phyloP scores from a whole-genome alignment of 805 yeast species.

The Deakozyma indianensis region DNA sequence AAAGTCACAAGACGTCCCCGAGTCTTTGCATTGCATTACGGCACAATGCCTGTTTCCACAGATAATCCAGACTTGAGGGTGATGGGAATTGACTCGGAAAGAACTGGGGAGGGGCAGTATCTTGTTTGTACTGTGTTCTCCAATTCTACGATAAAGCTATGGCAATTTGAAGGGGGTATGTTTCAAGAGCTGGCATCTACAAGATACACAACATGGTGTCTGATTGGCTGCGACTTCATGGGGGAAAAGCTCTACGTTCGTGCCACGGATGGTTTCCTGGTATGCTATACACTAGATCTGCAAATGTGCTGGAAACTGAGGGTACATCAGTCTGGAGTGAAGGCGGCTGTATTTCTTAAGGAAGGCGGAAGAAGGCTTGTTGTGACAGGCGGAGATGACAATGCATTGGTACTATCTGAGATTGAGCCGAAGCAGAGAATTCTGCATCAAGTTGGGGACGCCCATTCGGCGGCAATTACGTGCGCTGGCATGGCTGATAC shows the following conservation, averaged over 20 bases:
- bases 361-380: slow-evolving; percentile 17
- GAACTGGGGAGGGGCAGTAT: slow-evolving; percentile 22
- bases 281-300: slow-evolving; percentile 34
- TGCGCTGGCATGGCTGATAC: slow-evolving; percentile 37
- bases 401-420: slow-evolving; percentile 38
- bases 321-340: slow-evolving; percentile 79
- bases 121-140: slow-evolving; percentile 65
- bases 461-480: slow-evolving; percentile 83
- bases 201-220: slow-evolving; percentile 59
- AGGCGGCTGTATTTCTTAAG: slow-evolving; percentile 32
- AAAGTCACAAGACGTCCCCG: slow-evolving; percentile 26
- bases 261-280: slow-evolving; percentile 73
- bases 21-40: slow-evolving; percentile 35
- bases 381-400: slow-evolving; percentile 88
- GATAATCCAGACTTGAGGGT: slow-evolving; percentile 72
- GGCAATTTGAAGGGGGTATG: slow-evolving; percentile 31
- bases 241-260: slow-evolving; percentile 33
- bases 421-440: slow-evolving; percentile 19
- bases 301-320: slow-evolving; percentile 11
- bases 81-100: slow-evolving; percentile 61
- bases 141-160: slow-evolving; percentile 60
- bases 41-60: slow-evolving; percentile 40
- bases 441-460: slow-evolving; percentile 27
- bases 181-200: slow-evolving; percentile 36
- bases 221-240: slow-evolving; percentile 34